phyloP scores from a whole-genome alignment of 768 basidiomycete species.

The Pulveroboletus sp. region DNA sequence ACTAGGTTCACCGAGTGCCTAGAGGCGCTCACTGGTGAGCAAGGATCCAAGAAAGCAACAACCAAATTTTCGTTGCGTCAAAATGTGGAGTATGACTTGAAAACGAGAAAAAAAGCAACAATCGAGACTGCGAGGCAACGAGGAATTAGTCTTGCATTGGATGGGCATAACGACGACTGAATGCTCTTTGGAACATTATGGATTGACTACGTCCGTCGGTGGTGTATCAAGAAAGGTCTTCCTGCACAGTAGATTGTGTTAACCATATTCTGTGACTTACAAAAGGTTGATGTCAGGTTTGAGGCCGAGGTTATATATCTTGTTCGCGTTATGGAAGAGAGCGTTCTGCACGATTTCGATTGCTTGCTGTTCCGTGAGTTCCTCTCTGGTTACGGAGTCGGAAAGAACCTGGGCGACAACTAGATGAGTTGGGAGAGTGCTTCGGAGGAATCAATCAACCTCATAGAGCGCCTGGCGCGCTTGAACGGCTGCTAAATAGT shows the following conservation, averaged over 20 bases:
- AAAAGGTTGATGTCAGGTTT: conserved; percentile 24
- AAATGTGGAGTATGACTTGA: too few relatives aligned
- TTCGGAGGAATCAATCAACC: conserved; percentile 32
- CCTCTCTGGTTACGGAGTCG: conserved; percentile 43
- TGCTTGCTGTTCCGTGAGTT: conserved; percentile 54
- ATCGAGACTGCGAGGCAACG: too few relatives aligned
- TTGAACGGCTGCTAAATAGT: conserved; percentile 64
- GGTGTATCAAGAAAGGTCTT: too few relatives aligned
- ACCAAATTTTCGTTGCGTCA: too few relatives aligned
- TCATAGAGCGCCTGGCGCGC: conserved; percentile 58
- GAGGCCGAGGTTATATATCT: conserved; percentile 55
- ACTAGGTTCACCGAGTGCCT: too few relatives aligned
- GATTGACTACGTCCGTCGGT: not conserved
- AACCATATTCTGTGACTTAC: not conserved
- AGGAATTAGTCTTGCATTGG: too few relatives aligned
- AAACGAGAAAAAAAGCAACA: too few relatives aligned
- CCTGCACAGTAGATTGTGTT: too few relatives aligned
- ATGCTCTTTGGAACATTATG: not conserved
- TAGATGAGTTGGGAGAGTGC: conserved; percentile 45
- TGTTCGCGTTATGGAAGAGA: conserved; percentile 66
- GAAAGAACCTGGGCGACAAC: conserved; percentile 47
- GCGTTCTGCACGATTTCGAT: conserved; percentile 49
- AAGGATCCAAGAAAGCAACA: too few relatives aligned
- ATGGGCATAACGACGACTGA: too few relatives aligned
- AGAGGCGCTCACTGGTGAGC: too few relatives aligned